Percentiles rank a stretch among this genome's conserved stretches.
Conservation (phyloP, 768 basidiomycete species). For the Astraeus odoratus region DNA sequence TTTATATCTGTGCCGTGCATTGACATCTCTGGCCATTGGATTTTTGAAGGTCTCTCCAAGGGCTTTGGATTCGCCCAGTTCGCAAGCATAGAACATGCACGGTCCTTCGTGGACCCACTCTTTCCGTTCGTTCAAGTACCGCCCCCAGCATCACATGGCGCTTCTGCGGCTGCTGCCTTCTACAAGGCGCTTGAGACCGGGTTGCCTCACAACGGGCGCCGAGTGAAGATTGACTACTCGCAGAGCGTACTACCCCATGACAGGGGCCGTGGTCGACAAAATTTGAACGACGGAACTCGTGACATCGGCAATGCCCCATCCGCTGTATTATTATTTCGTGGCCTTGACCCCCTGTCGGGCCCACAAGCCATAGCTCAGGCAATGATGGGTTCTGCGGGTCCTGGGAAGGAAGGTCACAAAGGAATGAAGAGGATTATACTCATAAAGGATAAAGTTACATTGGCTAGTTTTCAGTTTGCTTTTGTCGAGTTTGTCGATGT, state of each 20-base stretch:
- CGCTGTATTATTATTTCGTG: slow-evolving; percentile 82
- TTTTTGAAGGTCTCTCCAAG: slow-evolving; percentile 84
- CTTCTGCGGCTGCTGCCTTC: slow-evolving; percentile 63
- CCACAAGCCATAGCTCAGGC: slow-evolving; percentile 84
- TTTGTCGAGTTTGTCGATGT: slow-evolving; percentile 89
- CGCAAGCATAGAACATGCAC: slow-evolving; percentile 75
- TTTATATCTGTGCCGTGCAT: slow-evolving; percentile 59
- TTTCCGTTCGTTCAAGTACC: slow-evolving; percentile 91
- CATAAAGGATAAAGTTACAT: slow-evolving; percentile 82
- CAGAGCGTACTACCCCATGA: slow-evolving; percentile 74
- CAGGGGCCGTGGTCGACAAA: slow-evolving; percentile 52
- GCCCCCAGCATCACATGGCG: slow-evolving; percentile 85
- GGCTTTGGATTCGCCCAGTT: slow-evolving; percentile 98
- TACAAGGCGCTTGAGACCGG: slow-evolving; percentile 72
- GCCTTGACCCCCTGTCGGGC: slow-evolving; percentile 81
- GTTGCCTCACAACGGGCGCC: slow-evolving; percentile 65
- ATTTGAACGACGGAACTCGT: slow-evolving; percentile 87
- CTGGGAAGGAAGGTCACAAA: slow-evolving; percentile 68
- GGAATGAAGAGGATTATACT: slow-evolving; percentile 85
- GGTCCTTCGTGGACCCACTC: slow-evolving; percentile 83
- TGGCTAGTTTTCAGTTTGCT: slow-evolving; percentile 88
- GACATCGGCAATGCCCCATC: slow-evolving; percentile 88
- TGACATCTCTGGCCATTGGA: slow-evolving; percentile 64
- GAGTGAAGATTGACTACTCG: slow-evolving; percentile 95
- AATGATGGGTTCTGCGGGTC: slow-evolving; percentile 76